Conservation (phyloP, 805 yeast genomes). For the Saccharomycopsis olivae region DNA sequence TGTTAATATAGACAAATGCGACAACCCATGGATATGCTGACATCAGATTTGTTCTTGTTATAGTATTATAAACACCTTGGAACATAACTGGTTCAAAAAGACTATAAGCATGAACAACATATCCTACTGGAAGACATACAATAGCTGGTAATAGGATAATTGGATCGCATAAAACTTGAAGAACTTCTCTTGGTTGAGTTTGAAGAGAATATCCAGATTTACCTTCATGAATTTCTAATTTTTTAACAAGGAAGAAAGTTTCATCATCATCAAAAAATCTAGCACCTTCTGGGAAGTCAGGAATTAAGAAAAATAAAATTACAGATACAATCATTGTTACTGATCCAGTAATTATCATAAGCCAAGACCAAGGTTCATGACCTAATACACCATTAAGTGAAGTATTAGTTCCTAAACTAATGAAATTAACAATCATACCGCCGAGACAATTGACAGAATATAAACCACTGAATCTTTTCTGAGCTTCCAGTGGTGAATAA, state of each 20-base stretch:
- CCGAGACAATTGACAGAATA: slow-evolving; percentile 60
- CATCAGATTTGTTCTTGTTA: slow-evolving; percentile 61
- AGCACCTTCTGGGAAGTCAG: slow-evolving; percentile 68
- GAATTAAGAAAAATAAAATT: slow-evolving; percentile 36
- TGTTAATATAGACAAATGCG: not conserved
- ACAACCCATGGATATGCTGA: slow-evolving; percentile 37
- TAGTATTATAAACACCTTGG: slow-evolving; percentile 39
- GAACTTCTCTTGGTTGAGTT: slow-evolving; percentile 33
- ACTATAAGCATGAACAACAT: slow-evolving; percentile 65
- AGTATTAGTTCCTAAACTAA: slow-evolving; percentile 47
- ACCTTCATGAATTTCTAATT: slow-evolving; percentile 43
- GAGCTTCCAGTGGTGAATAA: slow-evolving; percentile 55
- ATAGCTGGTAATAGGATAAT: slow-evolving; percentile 38
- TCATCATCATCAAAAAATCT: slow-evolving; percentile 41
- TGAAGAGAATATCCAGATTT: slow-evolving; percentile 35
- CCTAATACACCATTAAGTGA: slow-evolving; percentile 45
- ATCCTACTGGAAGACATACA: slow-evolving; percentile 50
- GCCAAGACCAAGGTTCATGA: slow-evolving; percentile 34
- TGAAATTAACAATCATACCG: slow-evolving; percentile 67
- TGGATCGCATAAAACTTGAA: slow-evolving; percentile 45
- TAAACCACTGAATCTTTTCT: slow-evolving; percentile 56
- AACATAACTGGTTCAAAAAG: slow-evolving; percentile 46
- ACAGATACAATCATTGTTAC: slow-evolving; percentile 23
- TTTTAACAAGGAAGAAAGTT: slow-evolving; percentile 41
- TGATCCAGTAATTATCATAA: too few species aligned